phyloP scores from a whole-genome alignment of 208 protist species.

The Leptomonas seymouri region DNA sequence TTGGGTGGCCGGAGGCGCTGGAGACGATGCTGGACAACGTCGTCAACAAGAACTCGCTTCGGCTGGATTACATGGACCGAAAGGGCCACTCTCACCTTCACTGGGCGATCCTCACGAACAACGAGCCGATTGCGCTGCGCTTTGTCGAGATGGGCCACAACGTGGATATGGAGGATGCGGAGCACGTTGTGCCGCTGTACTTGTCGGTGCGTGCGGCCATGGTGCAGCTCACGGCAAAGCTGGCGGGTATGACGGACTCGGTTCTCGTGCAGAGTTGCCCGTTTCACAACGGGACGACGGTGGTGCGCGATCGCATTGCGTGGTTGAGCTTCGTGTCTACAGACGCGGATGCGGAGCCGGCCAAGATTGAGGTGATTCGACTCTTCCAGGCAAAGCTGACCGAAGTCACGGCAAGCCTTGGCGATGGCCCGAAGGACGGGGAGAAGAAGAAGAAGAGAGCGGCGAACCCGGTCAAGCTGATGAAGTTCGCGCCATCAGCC shows the following conservation, averaged over 20 bases:
- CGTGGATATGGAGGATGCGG: conserved; percentile 71
- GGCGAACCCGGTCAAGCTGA: conserved; percentile 46
- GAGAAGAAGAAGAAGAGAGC: conserved; percentile 58
- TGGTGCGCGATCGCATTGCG: conserved; percentile 75
- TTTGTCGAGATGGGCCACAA: conserved; percentile 70
- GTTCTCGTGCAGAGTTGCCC: conserved; percentile 80
- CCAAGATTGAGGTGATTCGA: conserved; percentile 43
- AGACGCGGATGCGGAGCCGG: conserved; percentile 32
- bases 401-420: conserved; percentile 42
- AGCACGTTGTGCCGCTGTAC: conserved; percentile 67
- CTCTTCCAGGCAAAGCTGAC: conserved; percentile 70
- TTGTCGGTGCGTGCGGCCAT: conserved; percentile 66
- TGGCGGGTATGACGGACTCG: conserved; percentile 56
- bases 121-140: conserved; percentile 57
- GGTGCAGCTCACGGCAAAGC: conserved; percentile 44
- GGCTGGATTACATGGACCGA: conserved; percentile 68
- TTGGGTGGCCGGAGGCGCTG: conserved; percentile 59
- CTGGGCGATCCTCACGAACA: conserved; percentile 71
- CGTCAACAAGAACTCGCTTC: conserved; percentile 33
- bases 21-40: conserved; percentile 55
- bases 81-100: conserved; percentile 68
- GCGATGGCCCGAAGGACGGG: conserved; percentile 15
- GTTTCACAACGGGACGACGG: conserved; percentile 80
- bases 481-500: conserved; percentile 83
- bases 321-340: conserved; percentile 61